Conservation (phyloP, 2,329 filamentous ascomycete species). For the Aurifilum marmelostoma region DNA sequence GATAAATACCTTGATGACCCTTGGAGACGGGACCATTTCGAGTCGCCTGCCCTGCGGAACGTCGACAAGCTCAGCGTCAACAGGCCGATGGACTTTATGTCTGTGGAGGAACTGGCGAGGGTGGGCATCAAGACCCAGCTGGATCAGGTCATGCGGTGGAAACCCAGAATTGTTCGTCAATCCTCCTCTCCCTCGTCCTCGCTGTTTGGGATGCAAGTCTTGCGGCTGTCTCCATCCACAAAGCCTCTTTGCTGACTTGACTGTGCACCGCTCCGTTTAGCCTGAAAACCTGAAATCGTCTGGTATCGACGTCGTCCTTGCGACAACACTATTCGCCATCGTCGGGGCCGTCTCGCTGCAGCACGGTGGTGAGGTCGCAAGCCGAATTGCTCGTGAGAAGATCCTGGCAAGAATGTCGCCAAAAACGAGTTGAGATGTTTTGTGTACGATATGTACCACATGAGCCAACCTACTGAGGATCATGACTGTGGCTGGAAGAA, state of each 20-base stretch:
- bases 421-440: neutral
- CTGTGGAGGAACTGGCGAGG: slow-evolving; percentile 66
- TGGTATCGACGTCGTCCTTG: slow-evolving; percentile 74
- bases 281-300: slow-evolving; percentile 71
- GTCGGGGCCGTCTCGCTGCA: slow-evolving; percentile 89
- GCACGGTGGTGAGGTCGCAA: slow-evolving; percentile 78
- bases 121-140: slow-evolving; percentile 74
- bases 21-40: slow-evolving; percentile 65
- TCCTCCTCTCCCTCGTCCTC: neutral
- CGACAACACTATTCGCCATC: slow-evolving; percentile 80
- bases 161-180: slow-evolving; percentile 74
- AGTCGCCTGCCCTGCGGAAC: slow-evolving; percentile 71
- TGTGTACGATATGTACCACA: slow-evolving; percentile 9
- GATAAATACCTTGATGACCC: slow-evolving; percentile 31
- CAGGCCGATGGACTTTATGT: slow-evolving; percentile 64
- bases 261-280: slow-evolving; percentile 37
- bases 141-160: slow-evolving; percentile 81
- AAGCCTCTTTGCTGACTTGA: slow-evolving; percentile 4
- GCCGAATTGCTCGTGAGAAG: slow-evolving; percentile 73
- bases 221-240: slow-evolving; percentile 1
- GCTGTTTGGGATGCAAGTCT: too few relatives aligned
- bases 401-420: slow-evolving; percentile 58
- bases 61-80: slow-evolving; percentile 70
- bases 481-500: neutral
- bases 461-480: neutral